A percentile compares a stretch with the other conserved stretches of the same genome.
phyloP scores from a whole-genome alignment of 805 yeast genomes.

The Sugiyamaella valdiviana region DNA sequence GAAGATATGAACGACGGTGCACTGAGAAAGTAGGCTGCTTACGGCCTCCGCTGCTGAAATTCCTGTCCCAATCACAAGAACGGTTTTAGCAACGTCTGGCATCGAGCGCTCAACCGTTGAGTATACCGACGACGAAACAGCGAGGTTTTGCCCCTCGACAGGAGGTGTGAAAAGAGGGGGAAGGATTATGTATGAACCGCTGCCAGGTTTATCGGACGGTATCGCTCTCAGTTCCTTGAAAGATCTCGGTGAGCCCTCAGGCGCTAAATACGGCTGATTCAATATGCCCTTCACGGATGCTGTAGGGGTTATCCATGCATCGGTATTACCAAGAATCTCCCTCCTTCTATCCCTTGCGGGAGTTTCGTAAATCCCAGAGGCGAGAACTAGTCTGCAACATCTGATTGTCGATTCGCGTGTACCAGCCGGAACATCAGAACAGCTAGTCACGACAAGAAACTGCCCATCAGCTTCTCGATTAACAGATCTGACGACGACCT shows the following conservation, averaged over 20 bases:
- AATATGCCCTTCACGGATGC: no score
- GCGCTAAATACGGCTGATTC: no score
- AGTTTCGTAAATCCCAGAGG: constrained; percentile 26
- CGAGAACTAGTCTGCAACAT: constrained; percentile 19
- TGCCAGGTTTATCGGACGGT: no score
- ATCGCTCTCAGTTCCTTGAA: no score
- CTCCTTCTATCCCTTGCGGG: constrained; percentile 9
- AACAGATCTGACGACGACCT: constrained; percentile 14
- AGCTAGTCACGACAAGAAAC: not conserved
- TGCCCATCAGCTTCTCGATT: not conserved
- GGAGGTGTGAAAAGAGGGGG: not conserved
- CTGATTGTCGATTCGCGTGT: not conserved
- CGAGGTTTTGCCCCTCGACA: no score
- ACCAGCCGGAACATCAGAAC: not conserved
- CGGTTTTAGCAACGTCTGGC: not conserved
- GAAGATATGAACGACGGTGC: constrained; percentile 23
- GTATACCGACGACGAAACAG: no score
- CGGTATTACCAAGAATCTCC: no score
- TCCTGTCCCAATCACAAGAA: constrained; percentile 30
- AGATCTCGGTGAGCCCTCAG: no score
- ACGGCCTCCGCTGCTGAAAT: constrained; percentile 33
- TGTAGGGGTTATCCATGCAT: no score
- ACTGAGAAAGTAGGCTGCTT: constrained; percentile 9
- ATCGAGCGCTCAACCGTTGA: not conserved
- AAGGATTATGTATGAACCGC: constrained; percentile 1